Conservation (phyloP, 495 filamentous ascomycete species). For the Trichoderma erinaceum region DNA sequence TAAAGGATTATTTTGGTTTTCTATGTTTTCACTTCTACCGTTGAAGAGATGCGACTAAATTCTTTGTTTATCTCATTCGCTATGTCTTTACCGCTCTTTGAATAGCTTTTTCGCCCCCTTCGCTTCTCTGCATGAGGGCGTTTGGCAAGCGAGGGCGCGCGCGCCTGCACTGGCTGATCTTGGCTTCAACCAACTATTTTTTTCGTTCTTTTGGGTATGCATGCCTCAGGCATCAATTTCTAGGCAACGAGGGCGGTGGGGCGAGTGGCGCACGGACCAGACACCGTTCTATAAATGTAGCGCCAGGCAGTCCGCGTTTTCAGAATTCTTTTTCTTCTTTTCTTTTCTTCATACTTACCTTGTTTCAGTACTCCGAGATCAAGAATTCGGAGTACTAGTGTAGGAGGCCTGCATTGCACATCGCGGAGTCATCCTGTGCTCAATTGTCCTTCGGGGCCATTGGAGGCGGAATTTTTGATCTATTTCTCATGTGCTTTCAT, state of each 20-base stretch:
- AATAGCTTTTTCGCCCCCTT: background rate
- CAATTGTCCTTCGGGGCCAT: slow-evolving; percentile 14
- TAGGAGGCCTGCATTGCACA: slow-evolving; percentile 13
- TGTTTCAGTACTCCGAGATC: slow-evolving; percentile 10
- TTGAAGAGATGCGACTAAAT: background rate
- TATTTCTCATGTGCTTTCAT: background rate
- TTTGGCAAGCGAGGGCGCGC: background rate
- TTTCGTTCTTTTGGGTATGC: background rate
- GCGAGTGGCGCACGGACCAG: background rate
- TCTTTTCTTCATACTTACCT: slow-evolving; percentile 13
- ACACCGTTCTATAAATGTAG: background rate
- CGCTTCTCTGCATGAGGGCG: background rate
- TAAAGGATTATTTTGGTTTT: too few species aligned
- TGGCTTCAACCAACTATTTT: background rate
- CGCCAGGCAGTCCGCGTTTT: background rate
- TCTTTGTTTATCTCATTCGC: background rate
- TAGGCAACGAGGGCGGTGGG: background rate
- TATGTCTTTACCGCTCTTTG: background rate
- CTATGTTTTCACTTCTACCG: background rate
- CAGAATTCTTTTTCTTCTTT: background rate
- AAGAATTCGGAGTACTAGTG: slow-evolving; percentile 11
- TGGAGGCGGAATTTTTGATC: slow-evolving; percentile 13
- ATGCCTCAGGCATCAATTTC: background rate
- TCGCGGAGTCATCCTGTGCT: slow-evolving; percentile 12
- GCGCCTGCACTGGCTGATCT: background rate